Evolutionary conservation across 2,329 filamentous ascomycete species (phyloP).

Genomic region (Sporothrix inflata): DNA sequence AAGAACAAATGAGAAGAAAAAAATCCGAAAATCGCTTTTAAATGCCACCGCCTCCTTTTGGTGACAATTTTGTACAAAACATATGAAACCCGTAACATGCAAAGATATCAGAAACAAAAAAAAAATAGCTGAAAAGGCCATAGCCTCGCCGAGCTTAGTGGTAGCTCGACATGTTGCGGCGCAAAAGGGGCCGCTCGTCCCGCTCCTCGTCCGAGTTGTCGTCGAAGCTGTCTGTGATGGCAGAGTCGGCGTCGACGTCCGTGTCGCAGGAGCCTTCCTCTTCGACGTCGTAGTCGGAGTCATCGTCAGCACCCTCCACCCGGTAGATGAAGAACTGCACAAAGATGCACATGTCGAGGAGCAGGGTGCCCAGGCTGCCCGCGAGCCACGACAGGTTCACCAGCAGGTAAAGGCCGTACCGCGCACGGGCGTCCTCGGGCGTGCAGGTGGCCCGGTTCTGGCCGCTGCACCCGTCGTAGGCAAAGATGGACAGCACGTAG

Average conservation of each 20-base stretch:
- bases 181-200: constrained; percentile 48
- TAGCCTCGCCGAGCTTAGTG: background rate
- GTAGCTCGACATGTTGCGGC: constrained; percentile 38
- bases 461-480: constrained; percentile 64
- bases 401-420: constrained; percentile 82
- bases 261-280: constrained; percentile 34
- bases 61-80: background rate
- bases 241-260: constrained; percentile 17
- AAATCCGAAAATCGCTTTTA: constrained; percentile 17
- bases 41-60: constrained; percentile 9
- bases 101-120: background rate
- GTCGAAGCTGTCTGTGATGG: constrained; percentile 32
- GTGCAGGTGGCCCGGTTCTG: constrained; percentile 52
- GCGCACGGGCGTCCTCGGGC: constrained; percentile 63
- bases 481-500: constrained; percentile 89
- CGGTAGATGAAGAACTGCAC: constrained; percentile 88
- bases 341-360: constrained; percentile 86
- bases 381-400: constrained; percentile 91
- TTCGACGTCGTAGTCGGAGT: constrained; percentile 37
- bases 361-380: constrained; percentile 83
- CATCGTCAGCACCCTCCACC: constrained; percentile 37
- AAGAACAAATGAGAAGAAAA: background rate
- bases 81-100: background rate
- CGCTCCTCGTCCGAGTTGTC: constrained; percentile 25
- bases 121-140: background rate